Percentiles rank a stretch among this genome's conserved stretches.
Evolutionary conservation across 345 rosid genomes (phyloP).

Genomic region (Murraya koenigii): DNA sequence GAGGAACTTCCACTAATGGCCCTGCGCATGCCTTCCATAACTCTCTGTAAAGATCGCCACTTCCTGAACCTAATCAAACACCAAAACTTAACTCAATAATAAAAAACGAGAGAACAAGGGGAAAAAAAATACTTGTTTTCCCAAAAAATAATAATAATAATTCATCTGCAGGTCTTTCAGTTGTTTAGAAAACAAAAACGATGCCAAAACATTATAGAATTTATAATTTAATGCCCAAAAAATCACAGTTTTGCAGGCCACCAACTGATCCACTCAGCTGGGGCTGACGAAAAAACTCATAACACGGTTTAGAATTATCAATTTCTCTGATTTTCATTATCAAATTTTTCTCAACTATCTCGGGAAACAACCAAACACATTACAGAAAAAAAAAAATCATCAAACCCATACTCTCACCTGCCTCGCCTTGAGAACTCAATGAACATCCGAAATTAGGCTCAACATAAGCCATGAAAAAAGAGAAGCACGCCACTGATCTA

Average conservation of each 20-base stretch:
- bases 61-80: conserved; percentile 28
- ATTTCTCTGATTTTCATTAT: not conserved
- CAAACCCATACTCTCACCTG: conserved; percentile 31
- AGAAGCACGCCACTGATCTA: conserved; percentile 8
- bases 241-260: not conserved
- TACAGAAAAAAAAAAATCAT: not conserved
- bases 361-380: conserved; percentile 17
- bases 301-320: conserved; percentile 5
- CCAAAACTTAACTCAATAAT: conserved; percentile 3
- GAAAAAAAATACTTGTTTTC: not conserved
- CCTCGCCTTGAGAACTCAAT: conserved; percentile 19
- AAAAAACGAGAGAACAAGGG: not conserved
- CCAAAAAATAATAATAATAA: no score
- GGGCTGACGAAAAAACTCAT: not conserved
- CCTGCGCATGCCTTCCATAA: conserved; percentile 88
- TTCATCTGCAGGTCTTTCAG: conserved; percentile 12
- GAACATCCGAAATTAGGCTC: conserved; percentile 36
- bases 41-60: conserved; percentile 52
- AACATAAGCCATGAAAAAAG: conserved; percentile 40
- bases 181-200: conserved; percentile 18
- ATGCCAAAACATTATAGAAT: conserved; percentile 3
- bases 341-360: not conserved
- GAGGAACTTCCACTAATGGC: conserved; percentile 68
- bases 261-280: not conserved
- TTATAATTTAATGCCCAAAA: not conserved